These are phyloP conservation scores for Aspergillus pseudotamarii DNA, from an alignment of 2,329 filamentous ascomycete species.

Conservation along the genomic window DNA sequence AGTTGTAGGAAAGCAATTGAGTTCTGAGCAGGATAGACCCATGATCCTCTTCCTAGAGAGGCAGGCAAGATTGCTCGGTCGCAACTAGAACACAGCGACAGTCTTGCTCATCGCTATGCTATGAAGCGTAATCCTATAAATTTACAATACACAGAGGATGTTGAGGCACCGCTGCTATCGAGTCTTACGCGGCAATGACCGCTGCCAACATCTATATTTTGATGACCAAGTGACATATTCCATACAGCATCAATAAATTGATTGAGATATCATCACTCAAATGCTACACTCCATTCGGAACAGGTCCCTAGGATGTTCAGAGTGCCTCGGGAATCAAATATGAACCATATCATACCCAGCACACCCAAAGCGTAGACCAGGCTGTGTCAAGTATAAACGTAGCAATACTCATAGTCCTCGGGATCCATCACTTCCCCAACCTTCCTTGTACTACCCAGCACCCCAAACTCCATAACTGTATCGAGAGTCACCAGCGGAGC, in stretches of 20 bases:
- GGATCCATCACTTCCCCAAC: conserved; percentile 29
- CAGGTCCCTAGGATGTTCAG: no score
- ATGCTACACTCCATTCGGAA: no score
- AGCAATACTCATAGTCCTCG: conserved; percentile 25
- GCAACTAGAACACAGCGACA: neutral
- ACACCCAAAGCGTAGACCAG: no score
- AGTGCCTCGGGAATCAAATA: no score
- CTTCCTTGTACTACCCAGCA: conserved; percentile 11
- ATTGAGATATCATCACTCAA: no score
- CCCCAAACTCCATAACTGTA: conserved; percentile 23
- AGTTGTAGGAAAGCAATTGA: neutral
- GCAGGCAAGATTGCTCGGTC: neutral
- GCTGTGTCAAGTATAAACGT: conserved; percentile 20
- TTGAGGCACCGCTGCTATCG: neutral
- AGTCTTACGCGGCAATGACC: fast-evolving
- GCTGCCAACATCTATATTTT: neutral
- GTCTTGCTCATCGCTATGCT: no score
- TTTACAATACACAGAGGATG: neutral
- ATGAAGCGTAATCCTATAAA: neutral
- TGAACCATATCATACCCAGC: no score
- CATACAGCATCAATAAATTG: neutral
- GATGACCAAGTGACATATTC: neutral
- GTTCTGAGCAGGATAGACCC: neutral
- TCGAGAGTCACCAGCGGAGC: conserved; percentile 13
- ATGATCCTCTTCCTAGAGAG: neutral